These are phyloP conservation scores for Terfezia claveryi DNA, from an alignment of 495 filamentous ascomycete species.

Conservation along the genomic window DNA sequence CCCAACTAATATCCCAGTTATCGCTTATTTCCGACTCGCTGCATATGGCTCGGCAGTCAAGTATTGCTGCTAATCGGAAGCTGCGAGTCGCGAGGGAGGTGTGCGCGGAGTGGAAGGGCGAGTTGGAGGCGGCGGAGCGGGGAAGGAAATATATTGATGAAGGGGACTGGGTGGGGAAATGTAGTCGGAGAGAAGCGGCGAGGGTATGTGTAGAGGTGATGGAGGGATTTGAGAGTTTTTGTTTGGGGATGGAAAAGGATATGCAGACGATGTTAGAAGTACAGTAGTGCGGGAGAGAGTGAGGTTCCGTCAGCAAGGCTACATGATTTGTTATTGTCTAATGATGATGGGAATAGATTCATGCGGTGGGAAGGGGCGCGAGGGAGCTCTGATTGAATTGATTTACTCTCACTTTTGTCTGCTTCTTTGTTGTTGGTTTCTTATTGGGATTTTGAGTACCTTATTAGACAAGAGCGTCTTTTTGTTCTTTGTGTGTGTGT, in stretches of 20 bases:
- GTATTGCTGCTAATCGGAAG: conserved; percentile 50
- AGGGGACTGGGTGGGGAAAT: conserved; percentile 57
- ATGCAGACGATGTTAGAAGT: conserved; percentile 18
- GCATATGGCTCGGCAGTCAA: conserved; percentile 81
- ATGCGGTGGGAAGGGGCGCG: no score
- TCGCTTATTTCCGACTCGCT: conserved; percentile 74
- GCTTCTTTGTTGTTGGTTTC: no score
- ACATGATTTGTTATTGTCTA: no score
- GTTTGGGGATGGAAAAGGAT: conserved; percentile 39
- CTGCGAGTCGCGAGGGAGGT: conserved; percentile 56
- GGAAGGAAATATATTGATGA: conserved; percentile 57
- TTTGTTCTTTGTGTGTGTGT: no score
- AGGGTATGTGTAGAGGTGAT: conserved; percentile 65
- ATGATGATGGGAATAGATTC: no score
- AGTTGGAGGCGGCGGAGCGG: conserved; percentile 60
- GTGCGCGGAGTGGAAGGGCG: conserved; percentile 59
- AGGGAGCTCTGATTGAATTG: no score
- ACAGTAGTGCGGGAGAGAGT: conserved; percentile 6
- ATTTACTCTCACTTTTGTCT: no score
- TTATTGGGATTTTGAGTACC: no score
- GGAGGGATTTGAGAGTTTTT: conserved; percentile 74
- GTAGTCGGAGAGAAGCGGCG: conserved; percentile 54
- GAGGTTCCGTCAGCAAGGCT: not conserved
- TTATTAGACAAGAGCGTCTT: no score
- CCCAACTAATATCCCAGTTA: conserved; percentile 57